phyloP scores from a whole-genome alignment of 345 rosid genomes.

The Pistacia vera region DNA sequence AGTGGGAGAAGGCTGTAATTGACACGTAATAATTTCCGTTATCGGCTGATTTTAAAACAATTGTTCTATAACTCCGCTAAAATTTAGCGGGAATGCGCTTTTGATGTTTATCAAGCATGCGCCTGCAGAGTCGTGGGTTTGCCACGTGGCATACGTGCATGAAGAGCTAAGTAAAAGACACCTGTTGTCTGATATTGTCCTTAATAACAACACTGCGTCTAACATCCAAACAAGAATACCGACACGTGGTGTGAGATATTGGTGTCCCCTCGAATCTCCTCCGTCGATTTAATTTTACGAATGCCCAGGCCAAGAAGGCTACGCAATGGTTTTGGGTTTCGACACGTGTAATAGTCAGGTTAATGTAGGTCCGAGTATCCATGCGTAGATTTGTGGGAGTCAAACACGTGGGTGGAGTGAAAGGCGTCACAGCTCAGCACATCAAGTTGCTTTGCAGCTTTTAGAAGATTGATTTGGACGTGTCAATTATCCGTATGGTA shows the following conservation, averaged over 20 bases:
- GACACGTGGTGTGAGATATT: slow-evolving; percentile 36
- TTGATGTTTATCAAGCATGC: neutral
- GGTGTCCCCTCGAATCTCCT: slow-evolving; percentile 25
- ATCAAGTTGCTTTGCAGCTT: slow-evolving; percentile 13
- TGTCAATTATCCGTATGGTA: too few relatives aligned
- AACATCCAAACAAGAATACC: too few relatives aligned
- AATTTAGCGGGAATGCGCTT: slow-evolving; percentile 30
- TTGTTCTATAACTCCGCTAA: slow-evolving; percentile 8
- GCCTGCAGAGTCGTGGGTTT: neutral
- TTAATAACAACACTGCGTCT: too few relatives aligned
- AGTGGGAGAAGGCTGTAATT: slow-evolving; percentile 16
- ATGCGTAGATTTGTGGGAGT: neutral
- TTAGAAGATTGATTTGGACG: neutral
- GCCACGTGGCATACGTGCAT: slow-evolving; percentile 25
- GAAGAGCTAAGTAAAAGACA: too few relatives aligned
- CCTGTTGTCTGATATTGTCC: too few relatives aligned
- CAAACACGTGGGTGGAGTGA: slow-evolving; percentile 14
- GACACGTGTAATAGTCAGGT: neutral
- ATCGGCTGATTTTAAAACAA: too few relatives aligned
- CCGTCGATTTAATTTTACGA: slow-evolving; percentile 11
- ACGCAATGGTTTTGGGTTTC: neutral
- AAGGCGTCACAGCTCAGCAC: slow-evolving; percentile 4
- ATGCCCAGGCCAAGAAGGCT: neutral
- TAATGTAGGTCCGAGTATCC: neutral
- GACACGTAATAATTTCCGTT: slow-evolving; percentile 33